These are phyloP conservation scores for Neocucurbitaria cava DNA, from an alignment of 2,329 filamentous ascomycete species.

Conservation along the genomic window DNA sequence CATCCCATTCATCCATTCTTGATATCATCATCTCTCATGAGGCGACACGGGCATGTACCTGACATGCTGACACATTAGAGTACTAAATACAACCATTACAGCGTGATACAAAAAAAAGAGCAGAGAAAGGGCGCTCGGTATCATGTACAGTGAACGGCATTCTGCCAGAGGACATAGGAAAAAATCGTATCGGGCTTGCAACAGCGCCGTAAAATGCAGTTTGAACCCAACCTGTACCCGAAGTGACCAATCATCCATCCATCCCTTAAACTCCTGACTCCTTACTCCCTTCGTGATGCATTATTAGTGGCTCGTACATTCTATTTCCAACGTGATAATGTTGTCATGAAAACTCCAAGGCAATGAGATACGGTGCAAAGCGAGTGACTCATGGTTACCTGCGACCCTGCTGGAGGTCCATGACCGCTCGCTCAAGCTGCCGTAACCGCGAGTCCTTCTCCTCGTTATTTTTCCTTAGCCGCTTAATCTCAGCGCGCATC, in stretches of 20 bases:
- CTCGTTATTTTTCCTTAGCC: constrained; percentile 50
- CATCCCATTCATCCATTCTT: constrained; percentile 1
- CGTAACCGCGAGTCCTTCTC: constrained; percentile 49
- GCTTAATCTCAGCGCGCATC: constrained; percentile 50
- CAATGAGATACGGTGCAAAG: too few species aligned
- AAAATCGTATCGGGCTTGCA: background rate
- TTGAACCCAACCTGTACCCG: background rate
- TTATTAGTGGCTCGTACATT: background rate
- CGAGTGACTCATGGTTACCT: constrained; percentile 17
- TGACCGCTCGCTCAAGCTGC: constrained; percentile 46
- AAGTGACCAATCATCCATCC: background rate
- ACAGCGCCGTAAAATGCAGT: background rate
- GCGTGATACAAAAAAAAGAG: constrained; percentile 8
- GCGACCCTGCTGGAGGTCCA: constrained; percentile 41
- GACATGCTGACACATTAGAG: constrained; percentile 22
- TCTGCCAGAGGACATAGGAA: constrained; percentile 31
- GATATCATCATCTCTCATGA: constrained; percentile 20
- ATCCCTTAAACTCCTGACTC: background rate
- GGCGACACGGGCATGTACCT: constrained; percentile 23
- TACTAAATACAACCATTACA: constrained; percentile 13
- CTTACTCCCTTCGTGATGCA: background rate
- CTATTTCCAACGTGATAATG: background rate
- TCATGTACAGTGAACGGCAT: constrained; percentile 14
- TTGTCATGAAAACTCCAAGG: too few species aligned
- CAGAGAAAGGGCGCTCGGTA: constrained; percentile 2